Conservation (phyloP, 352 stramenopile species). For the Pythium dissotocum region DNA sequence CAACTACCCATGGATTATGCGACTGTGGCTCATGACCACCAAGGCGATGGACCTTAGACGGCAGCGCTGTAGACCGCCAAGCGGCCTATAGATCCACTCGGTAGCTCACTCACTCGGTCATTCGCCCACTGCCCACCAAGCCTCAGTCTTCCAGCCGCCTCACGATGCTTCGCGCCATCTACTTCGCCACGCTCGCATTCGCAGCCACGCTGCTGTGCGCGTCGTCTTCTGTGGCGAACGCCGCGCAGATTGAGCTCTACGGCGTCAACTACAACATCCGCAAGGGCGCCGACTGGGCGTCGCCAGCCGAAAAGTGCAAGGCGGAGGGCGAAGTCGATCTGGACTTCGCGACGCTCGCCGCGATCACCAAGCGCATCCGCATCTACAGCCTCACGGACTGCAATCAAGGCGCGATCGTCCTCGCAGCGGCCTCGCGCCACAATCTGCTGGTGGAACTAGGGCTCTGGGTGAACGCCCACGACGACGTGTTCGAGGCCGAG, state of each 20-base stretch:
- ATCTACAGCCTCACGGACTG: constrained; percentile 42
- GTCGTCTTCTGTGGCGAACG: background rate
- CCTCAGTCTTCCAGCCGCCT: background rate
- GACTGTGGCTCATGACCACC: background rate
- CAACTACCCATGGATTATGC: background rate
- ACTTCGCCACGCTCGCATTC: background rate
- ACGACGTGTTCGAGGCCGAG: constrained; percentile 43
- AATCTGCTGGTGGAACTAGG: constrained; percentile 46
- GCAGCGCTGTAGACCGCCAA: background rate
- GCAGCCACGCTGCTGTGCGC: background rate
- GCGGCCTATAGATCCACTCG: background rate
- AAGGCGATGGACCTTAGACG: background rate
- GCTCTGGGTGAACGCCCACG: constrained; percentile 57
- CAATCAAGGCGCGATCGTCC: constrained; percentile 30
- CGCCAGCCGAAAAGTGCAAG: constrained; percentile 27
- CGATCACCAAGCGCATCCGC: constrained; percentile 30
- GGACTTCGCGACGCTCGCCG: constrained; percentile 27
- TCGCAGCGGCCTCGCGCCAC: constrained; percentile 23
- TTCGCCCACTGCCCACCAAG: background rate
- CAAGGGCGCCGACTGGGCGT: constrained; percentile 29
- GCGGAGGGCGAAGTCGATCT: constrained; percentile 15
- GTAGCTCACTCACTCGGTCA: background rate
- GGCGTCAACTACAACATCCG: constrained; percentile 47
- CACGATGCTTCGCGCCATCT: constrained; percentile 1
- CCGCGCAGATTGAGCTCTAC: constrained; percentile 18